phyloP scores from a whole-genome alignment of 768 basidiomycete species.

The Leccinum aurantiacum region DNA sequence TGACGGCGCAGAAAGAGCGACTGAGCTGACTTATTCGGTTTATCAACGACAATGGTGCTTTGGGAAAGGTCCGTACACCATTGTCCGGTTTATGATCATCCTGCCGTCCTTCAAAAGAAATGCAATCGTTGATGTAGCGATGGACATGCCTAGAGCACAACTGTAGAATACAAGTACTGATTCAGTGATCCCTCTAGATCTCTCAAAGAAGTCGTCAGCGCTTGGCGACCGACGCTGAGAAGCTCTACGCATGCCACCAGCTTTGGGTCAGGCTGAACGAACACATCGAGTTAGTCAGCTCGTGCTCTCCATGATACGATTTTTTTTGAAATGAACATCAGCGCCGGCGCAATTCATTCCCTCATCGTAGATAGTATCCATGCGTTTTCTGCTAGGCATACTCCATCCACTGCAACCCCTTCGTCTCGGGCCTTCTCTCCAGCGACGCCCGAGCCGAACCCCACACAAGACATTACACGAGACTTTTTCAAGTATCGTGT shows the following conservation, averaged over 20 bases:
- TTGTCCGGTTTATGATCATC: neutral
- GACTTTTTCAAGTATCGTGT: constrained; percentile 79
- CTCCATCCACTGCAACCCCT: constrained; percentile 13
- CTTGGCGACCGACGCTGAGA: constrained; percentile 82
- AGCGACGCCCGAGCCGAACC: constrained; percentile 45
- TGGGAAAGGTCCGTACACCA: constrained; percentile 57
- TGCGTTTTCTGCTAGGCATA: constrained; percentile 55
- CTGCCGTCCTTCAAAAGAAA: neutral
- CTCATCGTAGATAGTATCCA: constrained; percentile 72
- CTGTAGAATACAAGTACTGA: constrained; percentile 4
- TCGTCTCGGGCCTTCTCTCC: constrained; percentile 13
- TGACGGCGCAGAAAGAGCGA: constrained; percentile 71
- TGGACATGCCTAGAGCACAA: neutral
- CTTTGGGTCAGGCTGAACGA: constrained; percentile 81
- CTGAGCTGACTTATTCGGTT: constrained; percentile 85
- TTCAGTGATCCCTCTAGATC: constrained; percentile 48
- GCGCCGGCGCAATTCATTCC: constrained; percentile 55
- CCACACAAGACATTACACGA: constrained; percentile 74
- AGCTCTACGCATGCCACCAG: constrained; percentile 75
- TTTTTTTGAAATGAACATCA: constrained; percentile 26
- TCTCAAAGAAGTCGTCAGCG: constrained; percentile 75
- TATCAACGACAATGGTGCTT: constrained; percentile 81
- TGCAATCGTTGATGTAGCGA: neutral
- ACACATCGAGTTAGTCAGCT: constrained; percentile 52
- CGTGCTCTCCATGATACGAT: neutral